These are phyloP conservation scores for Fusarium phyllophilum DNA, from an alignment of 2,329 filamentous ascomycete species.

Conservation along the genomic window DNA sequence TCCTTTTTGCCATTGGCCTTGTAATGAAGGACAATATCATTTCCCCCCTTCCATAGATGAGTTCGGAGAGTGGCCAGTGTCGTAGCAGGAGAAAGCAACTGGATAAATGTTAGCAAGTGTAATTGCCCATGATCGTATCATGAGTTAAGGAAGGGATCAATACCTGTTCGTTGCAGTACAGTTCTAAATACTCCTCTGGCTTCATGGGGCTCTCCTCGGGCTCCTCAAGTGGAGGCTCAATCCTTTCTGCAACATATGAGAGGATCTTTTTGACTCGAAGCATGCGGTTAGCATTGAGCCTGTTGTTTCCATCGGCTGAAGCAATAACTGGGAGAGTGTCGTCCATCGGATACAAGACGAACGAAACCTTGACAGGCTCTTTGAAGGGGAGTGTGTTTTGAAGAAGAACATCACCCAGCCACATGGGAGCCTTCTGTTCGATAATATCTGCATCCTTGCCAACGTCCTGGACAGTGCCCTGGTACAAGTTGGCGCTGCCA, in stretches of 20 bases:
- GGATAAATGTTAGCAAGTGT: slow-evolving; percentile 16
- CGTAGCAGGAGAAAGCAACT: slow-evolving; percentile 82
- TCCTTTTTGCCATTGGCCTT: slow-evolving; percentile 88
- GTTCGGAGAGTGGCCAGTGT: slow-evolving; percentile 92
- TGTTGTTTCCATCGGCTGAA: slow-evolving; percentile 82
- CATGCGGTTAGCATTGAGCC: slow-evolving; percentile 97
- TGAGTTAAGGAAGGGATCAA: slow-evolving; percentile 44
- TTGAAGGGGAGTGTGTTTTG: slow-evolving; percentile 84
- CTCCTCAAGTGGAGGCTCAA: slow-evolving; percentile 76
- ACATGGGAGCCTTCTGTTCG: slow-evolving; percentile 87
- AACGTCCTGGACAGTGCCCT: slow-evolving; percentile 84
- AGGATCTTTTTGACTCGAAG: slow-evolving; percentile 94
- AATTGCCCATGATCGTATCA: background rate
- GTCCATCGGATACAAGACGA: slow-evolving; percentile 84
- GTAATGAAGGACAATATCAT: slow-evolving; percentile 90
- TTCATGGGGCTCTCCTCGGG: slow-evolving; percentile 69
- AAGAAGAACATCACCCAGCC: slow-evolving; percentile 89
- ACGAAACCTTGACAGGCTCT: slow-evolving; percentile 96
- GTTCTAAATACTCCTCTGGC: slow-evolving; percentile 92
- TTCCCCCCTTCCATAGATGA: slow-evolving; percentile 94
- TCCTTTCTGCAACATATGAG: slow-evolving; percentile 89
- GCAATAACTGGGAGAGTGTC: slow-evolving; percentile 75
- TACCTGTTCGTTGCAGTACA: slow-evolving; percentile 95
- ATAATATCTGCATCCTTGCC: slow-evolving; percentile 83
- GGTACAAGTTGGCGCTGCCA: slow-evolving; percentile 84